Evolutionary conservation across 1,284 basidiomycete genomes (phyloP), one percentile per base, ranked within the genome.

Genomic region (Serendipita sp.): DNA sequence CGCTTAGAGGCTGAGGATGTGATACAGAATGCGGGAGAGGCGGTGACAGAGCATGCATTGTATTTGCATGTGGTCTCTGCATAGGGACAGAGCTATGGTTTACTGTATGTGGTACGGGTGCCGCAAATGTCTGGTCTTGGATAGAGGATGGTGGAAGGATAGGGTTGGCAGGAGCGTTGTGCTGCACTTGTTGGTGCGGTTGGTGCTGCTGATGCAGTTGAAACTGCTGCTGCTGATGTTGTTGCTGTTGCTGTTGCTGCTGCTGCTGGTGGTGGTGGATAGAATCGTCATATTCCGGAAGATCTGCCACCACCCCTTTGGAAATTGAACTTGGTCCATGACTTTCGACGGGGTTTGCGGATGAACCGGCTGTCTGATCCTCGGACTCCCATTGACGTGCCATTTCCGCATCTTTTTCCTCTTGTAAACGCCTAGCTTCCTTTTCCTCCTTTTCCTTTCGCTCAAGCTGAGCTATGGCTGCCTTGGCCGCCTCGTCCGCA

Each of bases 381-480:
- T 35, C 53, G 10, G 17, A 22, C 32, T 58, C 26, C 29, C 22
- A n/a, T n/a, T 32, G 4, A 4, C 53, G 12, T n/a, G 53, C 53
- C 53, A 58, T 58, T 26, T 26, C 53, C 29, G 53, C 53, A 34
- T 58, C 53, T 26, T 58, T 58, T 58, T 58, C 29, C 53, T 58
- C 53, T n/a, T 32, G 53, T n/a, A 30, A 10, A n/a, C 53, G 53
- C 34, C 8, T n/a, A 22, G 53, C 53, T 58, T 58, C 53, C 32
- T n/a, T 26, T 30, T 30, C 53, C 17, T n/a, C 34, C 34, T 30
- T 35, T 32, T 32, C 34, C 17, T 32, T 35, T 34, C 8, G 22
- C 2, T n/a, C 53, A n/a, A 35, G 15, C 17, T 22, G 22, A 10
- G 29, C 34, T 26, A 58, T 35, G 15, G 53, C 29, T 10, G 12